Evolutionary conservation across 2,329 filamentous ascomycete species (phyloP), one percentile per base, ranked within the genome.

Genomic region (Fusarium foetens): DNA sequence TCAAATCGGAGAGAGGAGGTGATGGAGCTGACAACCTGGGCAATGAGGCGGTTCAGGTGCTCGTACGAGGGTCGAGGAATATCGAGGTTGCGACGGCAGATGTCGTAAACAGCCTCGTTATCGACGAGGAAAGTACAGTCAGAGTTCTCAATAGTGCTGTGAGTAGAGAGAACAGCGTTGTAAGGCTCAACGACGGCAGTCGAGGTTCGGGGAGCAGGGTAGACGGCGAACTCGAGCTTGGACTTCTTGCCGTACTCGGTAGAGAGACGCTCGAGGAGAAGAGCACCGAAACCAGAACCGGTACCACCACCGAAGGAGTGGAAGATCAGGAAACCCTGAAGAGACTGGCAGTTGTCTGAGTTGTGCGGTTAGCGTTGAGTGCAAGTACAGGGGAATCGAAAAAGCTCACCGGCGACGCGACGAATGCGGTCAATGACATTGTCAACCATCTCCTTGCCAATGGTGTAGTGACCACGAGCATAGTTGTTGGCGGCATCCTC

Each of bases 401-500:
- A 33, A 53, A 80, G 48, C 88, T 79, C 80, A 92, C 90, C 90
- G 80, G 87, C 88, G 76, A 92, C 89, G 74, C 91, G 91, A 78
- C 91, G 90, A 75, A 93, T 89, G 76, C 89, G 88, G 78, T 93
- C 90, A 78, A 92, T 88, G 78, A 92, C 91, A 76, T 83, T 87
- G 80, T 93, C 91, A 61, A 92, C 88, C 88, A 92, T 90, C 85
- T 93, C 91, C 87, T 93, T 93, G 84, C 91, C 91, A 76, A 93
- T 90, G 76, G 91, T 93, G 84, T 93, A 93, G 84, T 93, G 91
- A 64, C 91, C 91, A 84, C 91, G 91, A 75, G 91, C 91, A 79
- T 93, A 93, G 86, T 93, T 93, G 85, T 93, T 93, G 84, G 91
- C 90, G 66, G 91, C 91, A 87, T 93, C 91, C 82, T 93, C 91